Conservation (phyloP, 73 alveolate genomes). For the Blepharisma stoltei region DNA sequence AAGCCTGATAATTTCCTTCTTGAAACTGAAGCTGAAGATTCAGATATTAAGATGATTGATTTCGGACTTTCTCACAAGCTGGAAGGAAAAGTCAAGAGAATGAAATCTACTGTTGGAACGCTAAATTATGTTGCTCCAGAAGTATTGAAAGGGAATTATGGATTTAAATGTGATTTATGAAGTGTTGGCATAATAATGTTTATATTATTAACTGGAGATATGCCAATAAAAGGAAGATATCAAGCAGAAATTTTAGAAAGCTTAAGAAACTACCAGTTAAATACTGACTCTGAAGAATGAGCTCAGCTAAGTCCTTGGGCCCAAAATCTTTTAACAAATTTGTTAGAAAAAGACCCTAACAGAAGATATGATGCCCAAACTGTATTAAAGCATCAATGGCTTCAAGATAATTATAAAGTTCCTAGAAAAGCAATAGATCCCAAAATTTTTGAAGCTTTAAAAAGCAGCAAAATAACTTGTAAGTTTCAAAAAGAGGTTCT, state of each 20-base stretch:
- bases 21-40: constrained; percentile 36
- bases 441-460: too few relatives aligned
- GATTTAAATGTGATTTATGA: constrained; percentile 12
- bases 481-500: too few relatives aligned
- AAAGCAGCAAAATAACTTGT: too few relatives aligned
- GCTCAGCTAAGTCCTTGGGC: neutral
- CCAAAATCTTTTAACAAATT: neutral
- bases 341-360: neutral
- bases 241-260: too few relatives aligned
- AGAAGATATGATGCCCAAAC: neutral
- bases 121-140: constrained; percentile 41
- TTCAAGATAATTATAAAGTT: neutral
- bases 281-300: neutral
- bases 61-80: constrained; percentile 36
- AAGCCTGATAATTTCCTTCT: constrained; percentile 69
- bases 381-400: neutral
- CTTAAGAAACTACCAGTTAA: neutral
- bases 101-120: constrained; percentile 37
- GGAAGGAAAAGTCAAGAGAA: too few relatives aligned
- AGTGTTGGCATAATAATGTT: neutral
- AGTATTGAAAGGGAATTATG: constrained; percentile 31
- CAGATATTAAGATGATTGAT: constrained; percentile 41
- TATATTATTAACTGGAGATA: neutral
- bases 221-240: neutral
- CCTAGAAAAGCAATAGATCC: too few relatives aligned